These are phyloP conservation scores for Barnettozyma hawaiiensis DNA, from an alignment of 1,139 yeast genomes.

Conservation along the genomic window DNA sequence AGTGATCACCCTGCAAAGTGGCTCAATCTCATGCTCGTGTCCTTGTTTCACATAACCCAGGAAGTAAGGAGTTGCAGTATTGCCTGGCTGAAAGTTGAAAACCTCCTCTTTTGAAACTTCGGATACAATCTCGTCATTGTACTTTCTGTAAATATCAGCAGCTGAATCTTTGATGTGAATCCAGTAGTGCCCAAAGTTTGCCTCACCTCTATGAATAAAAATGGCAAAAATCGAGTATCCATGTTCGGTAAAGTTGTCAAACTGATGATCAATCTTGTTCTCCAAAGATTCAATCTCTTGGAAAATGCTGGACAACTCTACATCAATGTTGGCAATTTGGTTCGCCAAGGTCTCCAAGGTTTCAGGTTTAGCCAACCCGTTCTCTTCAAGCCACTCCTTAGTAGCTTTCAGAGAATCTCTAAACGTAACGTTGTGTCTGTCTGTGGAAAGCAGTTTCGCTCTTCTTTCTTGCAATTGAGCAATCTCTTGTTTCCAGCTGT, in stretches of 20 bases:
- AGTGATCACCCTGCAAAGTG: conserved; percentile 48
- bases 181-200: conserved; percentile 96
- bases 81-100: conserved; percentile 58
- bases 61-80: conserved; percentile 91
- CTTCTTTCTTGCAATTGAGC: conserved; percentile 39
- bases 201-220: conserved; percentile 93
- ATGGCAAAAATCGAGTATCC: conserved; percentile 87
- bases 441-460: conserved; percentile 37
- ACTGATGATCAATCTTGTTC: conserved; percentile 49
- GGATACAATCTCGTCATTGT: conserved; percentile 85
- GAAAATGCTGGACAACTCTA: conserved; percentile 35
- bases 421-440: conserved; percentile 41
- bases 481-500: conserved; percentile 58
- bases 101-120: conserved; percentile 76
- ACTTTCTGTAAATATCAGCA: conserved; percentile 69
- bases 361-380: conserved; percentile 31
- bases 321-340: conserved; percentile 35
- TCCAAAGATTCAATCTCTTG: conserved; percentile 39
- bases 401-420: conserved; percentile 52
- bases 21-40: conserved; percentile 56
- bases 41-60: conserved; percentile 75
- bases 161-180: conserved; percentile 77
- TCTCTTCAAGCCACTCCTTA: conserved; percentile 44
- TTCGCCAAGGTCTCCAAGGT: conserved; percentile 29
- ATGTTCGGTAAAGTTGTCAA: conserved; percentile 49